A percentile compares a stretch with the other conserved stretches of the same genome.
phyloP scores from a whole-genome alignment of 768 basidiomycete species.

The Dioszegia hungarica region DNA sequence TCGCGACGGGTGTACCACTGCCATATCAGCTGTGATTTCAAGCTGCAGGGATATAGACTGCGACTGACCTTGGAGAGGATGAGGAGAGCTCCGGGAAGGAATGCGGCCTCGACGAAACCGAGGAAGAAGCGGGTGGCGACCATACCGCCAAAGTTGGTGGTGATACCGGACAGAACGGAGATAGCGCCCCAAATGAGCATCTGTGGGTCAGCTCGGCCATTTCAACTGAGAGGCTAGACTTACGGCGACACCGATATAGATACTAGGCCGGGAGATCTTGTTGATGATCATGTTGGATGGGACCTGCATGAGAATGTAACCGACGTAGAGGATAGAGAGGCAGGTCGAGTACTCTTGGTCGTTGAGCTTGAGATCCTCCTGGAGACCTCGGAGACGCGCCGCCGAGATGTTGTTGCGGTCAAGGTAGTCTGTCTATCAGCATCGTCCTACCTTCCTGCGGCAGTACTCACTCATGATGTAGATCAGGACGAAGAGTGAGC shows the following conservation, averaged over 20 bases:
- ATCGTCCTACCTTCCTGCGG: not conserved
- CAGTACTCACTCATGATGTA: constrained; percentile 40
- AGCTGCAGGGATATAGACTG: not conserved
- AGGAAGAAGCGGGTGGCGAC: constrained; percentile 61
- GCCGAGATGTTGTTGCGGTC: constrained; percentile 46
- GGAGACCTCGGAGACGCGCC: constrained; percentile 40
- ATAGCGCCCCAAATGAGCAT: constrained; percentile 42
- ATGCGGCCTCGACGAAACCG: constrained; percentile 66
- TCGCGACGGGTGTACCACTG: constrained; percentile 43
- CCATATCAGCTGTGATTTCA: not conserved
- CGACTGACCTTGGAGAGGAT: constrained; percentile 33
- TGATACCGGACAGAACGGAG: constrained; percentile 52
- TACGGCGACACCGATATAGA: constrained; percentile 44
- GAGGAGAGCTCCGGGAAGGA: constrained; percentile 42
- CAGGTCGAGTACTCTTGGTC: constrained; percentile 41
- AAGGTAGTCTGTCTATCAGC: constrained; percentile 24
- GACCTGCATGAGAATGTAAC: constrained; percentile 34
- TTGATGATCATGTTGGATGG: constrained; percentile 47
- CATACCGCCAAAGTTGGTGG: constrained; percentile 53
- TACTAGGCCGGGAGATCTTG: constrained; percentile 42
- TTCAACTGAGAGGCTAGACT: constrained; percentile 12
- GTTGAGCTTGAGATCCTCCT: constrained; percentile 36
- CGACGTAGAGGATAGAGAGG: constrained; percentile 41
- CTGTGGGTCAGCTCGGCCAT: not conserved
- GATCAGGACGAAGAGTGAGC: constrained; percentile 33